A percentile compares a stretch with the other conserved stretches of the same genome.
Evolutionary conservation across 192 early-diverging fungal species (phyloP).

Genomic region (Rhizoclosmatium globosum): DNA sequence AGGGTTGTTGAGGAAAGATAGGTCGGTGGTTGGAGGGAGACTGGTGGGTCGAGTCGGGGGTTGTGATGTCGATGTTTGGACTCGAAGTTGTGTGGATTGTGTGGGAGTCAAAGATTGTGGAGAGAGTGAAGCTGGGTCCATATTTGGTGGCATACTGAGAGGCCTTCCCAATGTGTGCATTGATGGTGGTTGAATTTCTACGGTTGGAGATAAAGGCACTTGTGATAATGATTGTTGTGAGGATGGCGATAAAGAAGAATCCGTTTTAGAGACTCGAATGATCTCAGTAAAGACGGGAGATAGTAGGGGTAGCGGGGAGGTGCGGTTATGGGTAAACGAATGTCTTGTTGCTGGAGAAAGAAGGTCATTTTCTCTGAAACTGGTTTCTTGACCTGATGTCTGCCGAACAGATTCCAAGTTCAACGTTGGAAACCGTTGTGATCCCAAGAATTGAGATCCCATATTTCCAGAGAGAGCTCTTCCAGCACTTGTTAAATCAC

Average conservation of each 20-base stretch:
- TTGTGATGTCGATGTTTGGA: too few relatives aligned
- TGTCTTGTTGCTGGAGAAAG: too few relatives aligned
- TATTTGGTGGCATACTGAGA: too few relatives aligned
- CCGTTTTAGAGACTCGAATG: background rate
- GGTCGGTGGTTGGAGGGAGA: too few relatives aligned
- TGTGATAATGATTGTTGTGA: too few relatives aligned
- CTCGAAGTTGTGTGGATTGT: too few relatives aligned
- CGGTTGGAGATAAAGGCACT: background rate
- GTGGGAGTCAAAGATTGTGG: too few relatives aligned
- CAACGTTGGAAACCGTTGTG: background rate
- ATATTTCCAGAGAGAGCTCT: background rate
- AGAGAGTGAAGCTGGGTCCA: too few relatives aligned
- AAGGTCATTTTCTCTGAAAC: background rate
- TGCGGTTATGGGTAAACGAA: background rate
- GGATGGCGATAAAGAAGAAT: too few relatives aligned
- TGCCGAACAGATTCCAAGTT: background rate
- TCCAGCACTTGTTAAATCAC: background rate
- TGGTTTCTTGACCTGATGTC: background rate
- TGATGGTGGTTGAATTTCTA: background rate
- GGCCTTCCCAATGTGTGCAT: too few relatives aligned
- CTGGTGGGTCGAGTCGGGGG: too few relatives aligned
- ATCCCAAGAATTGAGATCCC: background rate
- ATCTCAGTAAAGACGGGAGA: background rate
- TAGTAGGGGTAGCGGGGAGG: background rate
- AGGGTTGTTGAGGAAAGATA: too few relatives aligned